These are phyloP conservation scores for Saturnispora silvae DNA, from an alignment of 805 yeast species.

Conservation along the genomic window DNA sequence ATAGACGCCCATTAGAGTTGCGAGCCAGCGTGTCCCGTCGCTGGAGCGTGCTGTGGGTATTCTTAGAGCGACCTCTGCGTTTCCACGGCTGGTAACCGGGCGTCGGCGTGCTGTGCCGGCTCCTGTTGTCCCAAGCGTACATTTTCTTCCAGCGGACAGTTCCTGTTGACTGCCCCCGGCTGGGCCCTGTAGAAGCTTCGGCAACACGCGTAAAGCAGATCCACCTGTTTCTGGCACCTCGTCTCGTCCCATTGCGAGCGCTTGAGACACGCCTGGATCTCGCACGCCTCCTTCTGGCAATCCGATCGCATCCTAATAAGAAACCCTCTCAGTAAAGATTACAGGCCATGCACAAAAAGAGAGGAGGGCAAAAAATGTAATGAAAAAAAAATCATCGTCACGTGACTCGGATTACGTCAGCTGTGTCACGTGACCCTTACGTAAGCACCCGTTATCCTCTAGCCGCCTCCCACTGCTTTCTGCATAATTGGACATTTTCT, in stretches of 20 bases:
- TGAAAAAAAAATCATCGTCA: too few relatives aligned
- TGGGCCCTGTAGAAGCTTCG: conserved; percentile 50
- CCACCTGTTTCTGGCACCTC: conserved; percentile 60
- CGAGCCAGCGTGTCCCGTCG: conserved; percentile 44
- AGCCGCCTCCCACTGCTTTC: too few relatives aligned
- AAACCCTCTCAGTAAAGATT: too few relatives aligned
- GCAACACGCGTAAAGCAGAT: conserved; percentile 68
- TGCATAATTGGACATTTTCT: too few relatives aligned
- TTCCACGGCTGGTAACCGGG: conserved; percentile 1
- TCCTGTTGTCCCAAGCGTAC: conserved; percentile 78
- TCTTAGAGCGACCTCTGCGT: conserved; percentile 47
- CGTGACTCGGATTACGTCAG: too few relatives aligned
- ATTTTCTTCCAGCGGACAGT: too few relatives aligned
- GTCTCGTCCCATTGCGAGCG: conserved; percentile 57
- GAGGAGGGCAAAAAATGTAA: too few relatives aligned
- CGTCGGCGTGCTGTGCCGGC: conserved; percentile 32
- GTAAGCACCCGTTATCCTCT: too few relatives aligned
- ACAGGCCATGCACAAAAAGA: too few relatives aligned
- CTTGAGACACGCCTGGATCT: conserved; percentile 70
- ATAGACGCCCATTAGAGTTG: conserved; percentile 84
- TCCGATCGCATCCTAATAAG: conserved; percentile 27
- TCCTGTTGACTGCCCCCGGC: too few relatives aligned
- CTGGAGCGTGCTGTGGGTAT: conserved; percentile 80
- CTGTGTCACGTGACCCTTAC: too few relatives aligned
- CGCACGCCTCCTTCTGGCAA: conserved; percentile 75